Conservation (phyloP, 169 alveolate species). For the Plasmodium inui region DNA sequence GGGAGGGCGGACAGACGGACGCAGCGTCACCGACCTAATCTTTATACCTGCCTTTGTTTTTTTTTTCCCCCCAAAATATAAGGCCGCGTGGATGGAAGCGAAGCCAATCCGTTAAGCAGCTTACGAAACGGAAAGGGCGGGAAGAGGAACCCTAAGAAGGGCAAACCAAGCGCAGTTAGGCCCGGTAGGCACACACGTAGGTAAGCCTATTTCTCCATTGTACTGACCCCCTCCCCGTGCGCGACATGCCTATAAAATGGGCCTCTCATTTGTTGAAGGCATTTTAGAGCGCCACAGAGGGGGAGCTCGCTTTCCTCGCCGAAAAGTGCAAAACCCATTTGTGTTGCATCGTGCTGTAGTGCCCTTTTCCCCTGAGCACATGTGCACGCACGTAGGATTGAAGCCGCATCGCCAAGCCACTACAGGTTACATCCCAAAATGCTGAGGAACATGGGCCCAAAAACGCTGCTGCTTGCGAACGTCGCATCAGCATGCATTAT, state of each 20-base stretch:
- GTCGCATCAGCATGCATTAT: not conserved
- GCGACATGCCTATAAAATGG: not conserved
- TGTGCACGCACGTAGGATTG: not conserved
- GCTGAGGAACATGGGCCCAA: not conserved
- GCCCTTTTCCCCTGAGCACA: not conserved
- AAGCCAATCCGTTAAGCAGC: not conserved
- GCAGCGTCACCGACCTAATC: not conserved
- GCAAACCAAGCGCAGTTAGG: not conserved
- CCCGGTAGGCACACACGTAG: not conserved
- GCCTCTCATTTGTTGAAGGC: not conserved
- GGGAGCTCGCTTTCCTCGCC: not conserved
- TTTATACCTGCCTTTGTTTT: not conserved
- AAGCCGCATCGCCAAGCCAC: not conserved
- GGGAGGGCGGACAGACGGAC: not conserved
- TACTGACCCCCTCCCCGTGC: not conserved
- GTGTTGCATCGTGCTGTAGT: not conserved
- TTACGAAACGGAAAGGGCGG: not conserved
- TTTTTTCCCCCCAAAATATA: not conserved
- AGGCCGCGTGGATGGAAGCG: not conserved
- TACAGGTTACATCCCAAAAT: no score
- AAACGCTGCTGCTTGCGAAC: slow-evolving; percentile 2
- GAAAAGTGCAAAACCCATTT: not conserved
- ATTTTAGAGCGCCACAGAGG: not conserved
- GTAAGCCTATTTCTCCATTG: not conserved
- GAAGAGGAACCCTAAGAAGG: not conserved